Percentiles rank a stretch among this genome's conserved stretches.
Conservation (phyloP, 2,329 filamentous ascomycete genomes). For the Aspergillus bombycis region DNA sequence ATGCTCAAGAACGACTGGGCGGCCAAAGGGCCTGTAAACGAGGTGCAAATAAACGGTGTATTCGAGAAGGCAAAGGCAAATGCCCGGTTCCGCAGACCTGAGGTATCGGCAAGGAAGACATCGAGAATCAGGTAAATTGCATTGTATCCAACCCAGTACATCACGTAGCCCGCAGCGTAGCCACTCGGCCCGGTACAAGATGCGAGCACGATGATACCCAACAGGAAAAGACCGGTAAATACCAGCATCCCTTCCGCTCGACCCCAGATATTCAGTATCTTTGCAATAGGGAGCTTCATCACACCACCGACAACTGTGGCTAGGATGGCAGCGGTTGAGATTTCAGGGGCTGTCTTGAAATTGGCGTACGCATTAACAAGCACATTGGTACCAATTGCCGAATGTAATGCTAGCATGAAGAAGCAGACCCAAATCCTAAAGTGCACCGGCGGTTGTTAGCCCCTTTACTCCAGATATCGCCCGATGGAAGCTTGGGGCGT, state of each 20-base stretch:
- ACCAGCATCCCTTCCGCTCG: slow-evolving; percentile 61
- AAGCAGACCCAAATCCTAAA: slow-evolving; percentile 51
- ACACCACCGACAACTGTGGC: slow-evolving; percentile 61
- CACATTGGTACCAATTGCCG: slow-evolving; percentile 46
- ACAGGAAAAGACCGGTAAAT: slow-evolving; percentile 51
- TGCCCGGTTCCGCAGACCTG: slow-evolving; percentile 61
- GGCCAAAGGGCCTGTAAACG: slow-evolving; percentile 57
- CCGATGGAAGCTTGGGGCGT: too few species aligned
- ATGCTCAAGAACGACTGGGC: slow-evolving; percentile 54
- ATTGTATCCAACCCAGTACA: slow-evolving; percentile 63
- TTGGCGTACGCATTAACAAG: slow-evolving; percentile 56
- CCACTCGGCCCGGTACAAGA: slow-evolving; percentile 62
- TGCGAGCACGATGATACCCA: slow-evolving; percentile 65
- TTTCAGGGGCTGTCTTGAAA: slow-evolving; percentile 56
- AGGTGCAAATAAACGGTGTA: slow-evolving; percentile 67
- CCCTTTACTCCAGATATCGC: too few species aligned
- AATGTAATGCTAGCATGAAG: slow-evolving; percentile 51
- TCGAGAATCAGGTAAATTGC: slow-evolving; percentile 60
- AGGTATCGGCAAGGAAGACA: slow-evolving; percentile 67
- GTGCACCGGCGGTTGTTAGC: slow-evolving; percentile 6
- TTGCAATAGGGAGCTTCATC: slow-evolving; percentile 63
- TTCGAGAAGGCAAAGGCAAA: slow-evolving; percentile 63
- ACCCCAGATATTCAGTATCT: slow-evolving; percentile 66
- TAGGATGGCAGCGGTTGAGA: slow-evolving; percentile 57
- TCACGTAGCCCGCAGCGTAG: slow-evolving; percentile 66